Evolutionary conservation across 1,139 yeast genomes (phyloP), one percentile per base, ranked within the genome.

Genomic region (Yamadazyma diddensiae): DNA sequence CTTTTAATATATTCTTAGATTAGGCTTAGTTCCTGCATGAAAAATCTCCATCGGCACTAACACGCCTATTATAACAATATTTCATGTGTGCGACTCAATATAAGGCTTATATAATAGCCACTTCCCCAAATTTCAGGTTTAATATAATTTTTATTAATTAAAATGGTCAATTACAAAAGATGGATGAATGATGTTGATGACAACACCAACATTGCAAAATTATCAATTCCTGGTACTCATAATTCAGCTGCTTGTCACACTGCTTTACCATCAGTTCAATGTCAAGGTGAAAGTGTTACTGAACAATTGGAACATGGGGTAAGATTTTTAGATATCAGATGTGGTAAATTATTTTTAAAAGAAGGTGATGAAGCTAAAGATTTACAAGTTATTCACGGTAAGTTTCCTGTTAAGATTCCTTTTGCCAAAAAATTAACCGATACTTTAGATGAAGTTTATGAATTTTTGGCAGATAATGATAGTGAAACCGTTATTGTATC

Each of bases 171-270:
- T 38, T 66, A 62, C 47, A 54, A 55, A 43, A 38, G 60, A 31
- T 83, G 94, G 94, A 60, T 79, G 62, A 55, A 58, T 26, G 66
- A 70, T 10, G 52, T 82, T 37, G 58, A 64, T 37, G 85, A 80
- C 53, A 65, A 77, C 53, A 62, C 70, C 25, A 51, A 52, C 24
- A 42, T 83, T 30, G 65, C 82, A 6, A 61, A 70, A 42, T 65
- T 84, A 37, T 67, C 90, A 0, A 66, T 83, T 36, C 88, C 94
- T 5, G 94, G 94, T 11, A 82, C 94, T 12, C 94, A 84, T 62
- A 83, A 83, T 51, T 70, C 86, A 20, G 87, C 84, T 9, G 92
- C 94, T 8, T 76, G 75, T 48, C 80, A 81, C 54, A 62, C 74
- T n/a, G 82, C 92, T 1, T 65, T 82, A 33, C 92, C 92, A 14